phyloP scores from a whole-genome alignment of 2,329 filamentous ascomycete species.

The Neonectria hederae region DNA sequence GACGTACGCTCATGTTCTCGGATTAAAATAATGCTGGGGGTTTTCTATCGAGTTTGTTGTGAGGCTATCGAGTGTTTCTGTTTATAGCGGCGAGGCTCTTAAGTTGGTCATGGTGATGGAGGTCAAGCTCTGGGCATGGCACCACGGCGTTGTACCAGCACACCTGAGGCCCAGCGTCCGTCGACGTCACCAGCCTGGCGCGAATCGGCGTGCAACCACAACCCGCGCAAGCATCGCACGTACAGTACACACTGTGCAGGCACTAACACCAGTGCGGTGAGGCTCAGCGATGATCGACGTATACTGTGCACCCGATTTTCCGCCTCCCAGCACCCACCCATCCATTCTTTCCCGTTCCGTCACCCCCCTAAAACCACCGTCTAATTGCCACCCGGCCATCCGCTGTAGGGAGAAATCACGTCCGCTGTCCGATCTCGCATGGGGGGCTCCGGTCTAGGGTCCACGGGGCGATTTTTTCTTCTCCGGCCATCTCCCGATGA shows the following conservation, averaged over 20 bases:
- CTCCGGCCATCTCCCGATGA: slow-evolving; percentile 5
- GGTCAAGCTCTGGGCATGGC: neutral
- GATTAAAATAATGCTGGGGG: neutral
- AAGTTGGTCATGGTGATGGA: neutral
- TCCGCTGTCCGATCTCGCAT: slow-evolving; percentile 36
- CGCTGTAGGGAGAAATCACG: neutral
- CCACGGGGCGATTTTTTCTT: slow-evolving; percentile 5
- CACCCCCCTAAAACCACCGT: neutral
- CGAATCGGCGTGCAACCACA: neutral
- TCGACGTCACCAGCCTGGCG: slow-evolving; percentile 7
- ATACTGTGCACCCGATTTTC: neutral
- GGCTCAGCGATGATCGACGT: neutral
- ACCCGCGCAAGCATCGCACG: neutral
- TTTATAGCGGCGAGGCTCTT: neutral
- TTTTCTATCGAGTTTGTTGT: neutral
- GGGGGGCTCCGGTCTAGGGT: neutral
- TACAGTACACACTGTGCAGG: neutral
- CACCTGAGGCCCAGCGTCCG: neutral
- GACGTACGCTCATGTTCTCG: slow-evolving; percentile 34
- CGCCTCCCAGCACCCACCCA: too few species aligned
- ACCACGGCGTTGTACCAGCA: neutral
- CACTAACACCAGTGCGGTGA: too few species aligned
- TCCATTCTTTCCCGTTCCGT: too few species aligned
- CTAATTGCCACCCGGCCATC: neutral
- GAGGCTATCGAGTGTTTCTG: neutral